Base-by-base conservation (phyloP, 2,329 filamentous ascomycete genomes). In the Hymenoscyphus occultus region DNA sequence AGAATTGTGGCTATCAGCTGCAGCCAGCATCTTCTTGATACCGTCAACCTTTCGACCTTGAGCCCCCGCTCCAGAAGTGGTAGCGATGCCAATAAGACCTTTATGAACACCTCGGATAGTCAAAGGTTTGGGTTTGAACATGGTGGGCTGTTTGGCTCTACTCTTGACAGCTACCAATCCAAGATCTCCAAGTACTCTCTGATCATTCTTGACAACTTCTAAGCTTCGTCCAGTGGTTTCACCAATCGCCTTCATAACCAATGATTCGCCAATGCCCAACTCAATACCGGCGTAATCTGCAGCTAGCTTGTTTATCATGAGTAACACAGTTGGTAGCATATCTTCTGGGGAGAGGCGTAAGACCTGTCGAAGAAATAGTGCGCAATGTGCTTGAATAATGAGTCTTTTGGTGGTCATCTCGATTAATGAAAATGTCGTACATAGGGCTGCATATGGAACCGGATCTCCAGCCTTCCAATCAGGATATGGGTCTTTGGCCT, bases 221-320 rank as follows among this genome's bases (percentile, higher is more conserved):
- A 97, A 79, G 73, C 88, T 96, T 67, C 95, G 88, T 10, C 95
- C 95, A 0, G 95, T 99, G 39, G 89, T 90, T 79, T 98, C 94
- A 12, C 94, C 94, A 74, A 99, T 96, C 5, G 95, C 92, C 77
- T 98, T 99, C 93, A 98, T 98, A 73, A 99, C 97, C 35, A 99
- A 79, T 0, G 94, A 98, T 78, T 99, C 95, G 64, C 95, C 95
- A 72, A 99, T 99, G n/a, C 95, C 95, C 39, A 99, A 84, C 78
- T 99, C 95, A 68, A 99, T 93, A 22, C 95, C 95, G 56, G 93
- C 90, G 76, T 97, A 99, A 74, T 99, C 95, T 2, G 95, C 94
- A 2, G 95, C 95, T 32, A 99, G 86, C 77, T 98, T 98, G 79
- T 97, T 97, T 77, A 97, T 91, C 95, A 99, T 98, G 39, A 99